Conservation (phyloP, 495 filamentous ascomycete genomes). For the Melanomma pulvis-pyrius region DNA sequence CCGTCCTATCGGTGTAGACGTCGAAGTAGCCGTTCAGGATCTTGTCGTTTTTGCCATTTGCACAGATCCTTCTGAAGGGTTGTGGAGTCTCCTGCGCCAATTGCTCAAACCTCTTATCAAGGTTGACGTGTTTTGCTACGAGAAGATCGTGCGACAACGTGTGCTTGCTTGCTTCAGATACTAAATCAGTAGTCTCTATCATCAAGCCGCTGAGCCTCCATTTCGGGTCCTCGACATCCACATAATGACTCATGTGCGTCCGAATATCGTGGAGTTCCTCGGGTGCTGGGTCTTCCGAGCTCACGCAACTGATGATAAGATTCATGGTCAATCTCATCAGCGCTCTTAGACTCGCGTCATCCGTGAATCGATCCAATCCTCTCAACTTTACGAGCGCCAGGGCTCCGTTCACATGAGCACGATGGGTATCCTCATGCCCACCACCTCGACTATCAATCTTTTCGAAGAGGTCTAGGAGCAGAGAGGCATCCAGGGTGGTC, state of each 20-base stretch:
- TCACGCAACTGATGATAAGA: constrained; percentile 37
- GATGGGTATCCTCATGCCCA: background rate
- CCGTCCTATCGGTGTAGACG: constrained; percentile 35
- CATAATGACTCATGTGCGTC: constrained; percentile 22
- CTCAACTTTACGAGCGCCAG: constrained; percentile 42
- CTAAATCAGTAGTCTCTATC: constrained; percentile 35
- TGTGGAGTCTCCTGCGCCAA: background rate
- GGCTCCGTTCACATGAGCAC: constrained; percentile 42
- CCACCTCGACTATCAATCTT: constrained; percentile 10
- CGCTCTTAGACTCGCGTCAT: constrained; percentile 22
- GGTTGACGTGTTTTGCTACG: background rate
- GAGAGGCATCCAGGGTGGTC: constrained; percentile 10
- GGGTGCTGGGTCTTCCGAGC: constrained; percentile 29
- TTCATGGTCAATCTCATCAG: constrained; percentile 38
- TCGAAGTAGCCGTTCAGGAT: constrained; percentile 35
- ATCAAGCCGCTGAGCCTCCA: constrained; percentile 35
- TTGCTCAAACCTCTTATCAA: constrained; percentile 9
- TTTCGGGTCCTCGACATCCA: constrained; percentile 28
- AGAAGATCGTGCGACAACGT: background rate
- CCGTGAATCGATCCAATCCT: constrained; percentile 25
- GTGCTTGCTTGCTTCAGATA: constrained; percentile 11
- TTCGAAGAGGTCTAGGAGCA: constrained; percentile 32
- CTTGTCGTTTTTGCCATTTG: constrained; percentile 12
- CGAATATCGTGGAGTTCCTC: constrained; percentile 33
- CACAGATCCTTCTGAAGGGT: background rate